Evolutionary conservation across 2,329 filamentous ascomycete genomes (phyloP).

Genomic region (Epichloe hybrida): DNA sequence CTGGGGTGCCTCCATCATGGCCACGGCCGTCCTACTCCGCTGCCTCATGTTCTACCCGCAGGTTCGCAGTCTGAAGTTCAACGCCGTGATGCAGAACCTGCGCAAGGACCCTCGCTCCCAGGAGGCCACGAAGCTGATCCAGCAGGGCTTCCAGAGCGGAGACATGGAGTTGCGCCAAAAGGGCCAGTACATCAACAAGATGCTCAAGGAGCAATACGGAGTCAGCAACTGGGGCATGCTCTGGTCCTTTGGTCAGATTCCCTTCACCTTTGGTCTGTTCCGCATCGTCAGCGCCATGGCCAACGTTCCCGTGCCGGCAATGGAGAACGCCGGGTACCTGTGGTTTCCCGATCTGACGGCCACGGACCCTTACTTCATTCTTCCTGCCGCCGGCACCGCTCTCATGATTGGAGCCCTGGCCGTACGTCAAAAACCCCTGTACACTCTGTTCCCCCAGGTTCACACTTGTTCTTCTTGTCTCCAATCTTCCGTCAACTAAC

Average conservation of each 20-base stretch:
- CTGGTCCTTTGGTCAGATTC: constrained; percentile 34
- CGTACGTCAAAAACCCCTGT: constrained; percentile 18
- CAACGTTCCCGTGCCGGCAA: constrained; percentile 62
- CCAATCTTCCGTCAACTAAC: neutral
- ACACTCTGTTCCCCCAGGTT: too few species aligned
- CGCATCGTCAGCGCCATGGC: constrained; percentile 63
- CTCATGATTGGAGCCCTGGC: constrained; percentile 45
- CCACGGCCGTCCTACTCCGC: constrained; percentile 53
- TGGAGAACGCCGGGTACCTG: constrained; percentile 54
- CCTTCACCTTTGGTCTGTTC: constrained; percentile 72
- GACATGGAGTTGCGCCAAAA: constrained; percentile 30
- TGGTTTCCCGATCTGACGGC: constrained; percentile 73
- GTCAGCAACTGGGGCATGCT: constrained; percentile 20
- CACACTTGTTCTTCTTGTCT: neutral
- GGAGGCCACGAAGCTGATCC: constrained; percentile 35
- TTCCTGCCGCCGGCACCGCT: constrained; percentile 50
- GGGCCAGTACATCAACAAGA: constrained; percentile 21
- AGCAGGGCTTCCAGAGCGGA: constrained; percentile 23
- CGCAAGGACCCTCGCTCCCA: constrained; percentile 38
- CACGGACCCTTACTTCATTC: constrained; percentile 61
- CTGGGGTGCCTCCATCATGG: constrained; percentile 68
- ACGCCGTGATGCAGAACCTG: constrained; percentile 47
- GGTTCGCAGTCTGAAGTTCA: constrained; percentile 20
- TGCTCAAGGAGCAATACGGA: constrained; percentile 23
- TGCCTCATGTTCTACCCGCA: constrained; percentile 50